A percentile compares a stretch with the other conserved stretches of the same genome.
phyloP scores from a whole-genome alignment of 495 filamentous ascomycete genomes.

The Trichoderma reesei region DNA sequence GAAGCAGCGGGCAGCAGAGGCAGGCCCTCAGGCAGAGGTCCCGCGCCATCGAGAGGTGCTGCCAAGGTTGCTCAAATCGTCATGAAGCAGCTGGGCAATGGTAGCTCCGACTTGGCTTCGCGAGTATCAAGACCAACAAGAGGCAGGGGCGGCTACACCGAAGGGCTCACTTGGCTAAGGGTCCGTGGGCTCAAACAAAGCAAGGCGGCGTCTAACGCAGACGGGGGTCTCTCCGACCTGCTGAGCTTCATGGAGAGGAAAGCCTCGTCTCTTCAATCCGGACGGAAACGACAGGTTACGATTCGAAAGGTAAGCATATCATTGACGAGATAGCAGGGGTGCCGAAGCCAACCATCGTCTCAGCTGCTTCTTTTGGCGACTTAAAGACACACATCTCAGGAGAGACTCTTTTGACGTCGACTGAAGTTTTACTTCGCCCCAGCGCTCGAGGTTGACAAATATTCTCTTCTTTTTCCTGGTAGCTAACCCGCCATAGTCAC shows the following conservation, averaged over 20 bases:
- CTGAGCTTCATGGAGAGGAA: constrained; percentile 78
- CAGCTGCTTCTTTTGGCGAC: constrained; percentile 5
- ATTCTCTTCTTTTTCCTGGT: constrained; percentile 14
- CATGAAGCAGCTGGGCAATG: constrained; percentile 24
- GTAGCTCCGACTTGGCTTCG: constrained; percentile 16
- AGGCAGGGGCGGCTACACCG: constrained; percentile 9
- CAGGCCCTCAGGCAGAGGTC: constrained; percentile 13
- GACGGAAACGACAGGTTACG: constrained; percentile 35
- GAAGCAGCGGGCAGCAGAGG: constrained; percentile 14
- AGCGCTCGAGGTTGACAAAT: constrained; percentile 3
- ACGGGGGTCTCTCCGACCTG: constrained; percentile 61
- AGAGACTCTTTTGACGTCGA: neutral
- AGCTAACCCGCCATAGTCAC: constrained; percentile 68
- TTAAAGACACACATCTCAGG: neutral
- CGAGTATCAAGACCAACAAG: constrained; percentile 10
- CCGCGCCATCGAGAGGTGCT: constrained; percentile 19
- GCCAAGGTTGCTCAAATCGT: constrained; percentile 24
- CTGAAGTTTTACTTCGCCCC: constrained; percentile 33
- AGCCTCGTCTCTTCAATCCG: constrained; percentile 33
- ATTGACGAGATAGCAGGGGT: constrained; percentile 16
- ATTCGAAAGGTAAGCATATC: constrained; percentile 75
- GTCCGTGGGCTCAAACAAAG: constrained; percentile 66
- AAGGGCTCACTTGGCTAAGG: constrained; percentile 32
- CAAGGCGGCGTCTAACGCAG: constrained; percentile 58
- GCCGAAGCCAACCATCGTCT: neutral